Percentiles rank a stretch among this genome's conserved stretches.
Evolutionary conservation across 1,284 basidiomycete genomes (phyloP).

Genomic region (Fomitopsis schrenkii): DNA sequence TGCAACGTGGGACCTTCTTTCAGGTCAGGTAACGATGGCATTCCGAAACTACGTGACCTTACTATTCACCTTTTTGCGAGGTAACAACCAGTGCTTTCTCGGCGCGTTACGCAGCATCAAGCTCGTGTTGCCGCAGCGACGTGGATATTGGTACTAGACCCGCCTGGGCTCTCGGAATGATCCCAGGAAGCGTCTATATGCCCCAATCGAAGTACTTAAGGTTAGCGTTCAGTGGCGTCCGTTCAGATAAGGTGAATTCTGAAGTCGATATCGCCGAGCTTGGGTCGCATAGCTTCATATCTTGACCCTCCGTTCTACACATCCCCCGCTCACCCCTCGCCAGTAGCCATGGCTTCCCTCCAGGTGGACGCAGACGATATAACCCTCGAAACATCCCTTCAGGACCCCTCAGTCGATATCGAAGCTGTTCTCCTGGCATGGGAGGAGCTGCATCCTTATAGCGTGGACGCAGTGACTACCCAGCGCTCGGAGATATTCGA

Average conservation of each 20-base stretch:
- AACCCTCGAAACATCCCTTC: background rate
- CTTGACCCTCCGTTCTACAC: background rate
- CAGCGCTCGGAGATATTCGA: background rate
- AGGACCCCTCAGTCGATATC: background rate
- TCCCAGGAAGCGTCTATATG: no score
- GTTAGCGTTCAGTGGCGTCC: background rate
- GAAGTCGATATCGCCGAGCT: background rate
- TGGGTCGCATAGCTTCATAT: background rate
- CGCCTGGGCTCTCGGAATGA: no score
- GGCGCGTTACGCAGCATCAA: no score
- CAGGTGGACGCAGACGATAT: background rate
- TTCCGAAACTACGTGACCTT: no score
- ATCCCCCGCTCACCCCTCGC: background rate
- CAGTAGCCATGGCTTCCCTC: background rate
- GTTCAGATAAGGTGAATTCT: background rate
- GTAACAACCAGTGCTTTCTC: no score
- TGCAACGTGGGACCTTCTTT: no score
- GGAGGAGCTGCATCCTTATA: background rate
- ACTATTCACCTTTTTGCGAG: no score
- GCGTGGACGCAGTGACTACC: slow-evolving; percentile 2
- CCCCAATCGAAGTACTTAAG: background rate
- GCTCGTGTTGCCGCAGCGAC: no score
- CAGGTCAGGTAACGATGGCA: no score
- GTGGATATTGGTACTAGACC: no score
- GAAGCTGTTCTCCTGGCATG: background rate